phyloP scores from a whole-genome alignment of 352 stramenopile species.

The Blastocystis sp. region DNA sequence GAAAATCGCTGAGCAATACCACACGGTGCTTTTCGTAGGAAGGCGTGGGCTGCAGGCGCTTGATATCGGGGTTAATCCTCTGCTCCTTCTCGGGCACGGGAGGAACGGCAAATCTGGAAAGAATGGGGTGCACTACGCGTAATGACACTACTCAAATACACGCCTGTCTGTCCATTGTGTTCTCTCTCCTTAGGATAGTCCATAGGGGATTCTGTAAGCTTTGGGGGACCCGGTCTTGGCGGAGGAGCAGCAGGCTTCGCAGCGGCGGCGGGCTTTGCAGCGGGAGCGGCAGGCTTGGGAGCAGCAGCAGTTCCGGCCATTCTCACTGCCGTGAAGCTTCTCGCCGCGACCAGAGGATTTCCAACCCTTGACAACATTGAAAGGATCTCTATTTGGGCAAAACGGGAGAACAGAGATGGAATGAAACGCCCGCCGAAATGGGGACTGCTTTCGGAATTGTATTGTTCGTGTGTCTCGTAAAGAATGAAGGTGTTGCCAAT shows the following conservation, averaged over 20 bases:
- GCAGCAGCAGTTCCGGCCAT: constrained; percentile 19
- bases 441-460: not conserved
- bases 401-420: not conserved
- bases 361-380: constrained; percentile 55
- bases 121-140: constrained; percentile 39
- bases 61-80: constrained; percentile 69
- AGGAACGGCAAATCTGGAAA: constrained; percentile 56
- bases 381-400: not conserved
- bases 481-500: constrained; percentile 55
- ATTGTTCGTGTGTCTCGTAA: not conserved
- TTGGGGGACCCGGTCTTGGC: constrained; percentile 68
- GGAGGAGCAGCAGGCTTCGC: constrained; percentile 67
- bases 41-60: constrained; percentile 45
- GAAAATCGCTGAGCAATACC: no score
- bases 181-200: constrained; percentile 57
- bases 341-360: not conserved
- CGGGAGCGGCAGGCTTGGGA: constrained; percentile 16
- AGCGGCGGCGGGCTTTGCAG: not conserved
- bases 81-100: constrained; percentile 55
- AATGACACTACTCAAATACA: not conserved
- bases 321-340: constrained; percentile 16
- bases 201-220: constrained; percentile 69
- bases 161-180: constrained; percentile 44
- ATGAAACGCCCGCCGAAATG: constrained; percentile 25
- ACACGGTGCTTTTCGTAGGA: constrained; percentile 57